Evolutionary conservation across 2,329 filamentous ascomycete species (phyloP).

Genomic region (Coniochaeta ligniaria): DNA sequence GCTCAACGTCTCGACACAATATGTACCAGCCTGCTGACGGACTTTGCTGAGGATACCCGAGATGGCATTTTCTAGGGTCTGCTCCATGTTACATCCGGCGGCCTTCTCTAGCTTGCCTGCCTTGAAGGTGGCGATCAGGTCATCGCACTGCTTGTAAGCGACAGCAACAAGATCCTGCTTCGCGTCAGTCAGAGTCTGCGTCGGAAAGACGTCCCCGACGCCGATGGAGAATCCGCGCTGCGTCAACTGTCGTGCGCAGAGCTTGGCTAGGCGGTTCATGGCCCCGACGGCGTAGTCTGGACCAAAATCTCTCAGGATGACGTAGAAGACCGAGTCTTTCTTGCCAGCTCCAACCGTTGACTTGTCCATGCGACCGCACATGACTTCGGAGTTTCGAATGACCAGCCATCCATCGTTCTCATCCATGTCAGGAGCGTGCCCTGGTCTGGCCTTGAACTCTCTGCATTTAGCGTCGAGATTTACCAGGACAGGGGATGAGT

Average conservation of each 20-base stretch:
- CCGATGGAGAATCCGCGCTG: constrained; percentile 95
- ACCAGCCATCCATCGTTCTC: constrained; percentile 87
- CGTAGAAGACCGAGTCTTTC: constrained; percentile 96
- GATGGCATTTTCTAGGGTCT: constrained; percentile 84
- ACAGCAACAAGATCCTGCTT: constrained; percentile 71
- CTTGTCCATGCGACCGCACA: constrained; percentile 98
- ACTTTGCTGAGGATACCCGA: constrained; percentile 90
- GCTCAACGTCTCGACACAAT: constrained; percentile 85
- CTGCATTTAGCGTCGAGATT: constrained; percentile 92
- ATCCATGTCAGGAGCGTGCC: constrained; percentile 62
- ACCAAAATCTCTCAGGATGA: constrained; percentile 91
- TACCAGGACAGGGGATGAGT: constrained; percentile 70
- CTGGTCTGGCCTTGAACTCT: constrained; percentile 61
- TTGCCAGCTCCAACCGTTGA: constrained; percentile 94
- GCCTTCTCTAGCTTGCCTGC: constrained; percentile 76
- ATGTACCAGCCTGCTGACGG: constrained; percentile 81
- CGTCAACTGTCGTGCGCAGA: constrained; percentile 81
- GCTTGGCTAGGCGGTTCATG: constrained; percentile 89
- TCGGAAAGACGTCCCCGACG: constrained; percentile 88
- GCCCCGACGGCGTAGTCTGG: constrained; percentile 79
- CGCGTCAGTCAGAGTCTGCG: constrained; percentile 57
- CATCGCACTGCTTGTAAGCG: constrained; percentile 75
- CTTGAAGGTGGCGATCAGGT: constrained; percentile 76
- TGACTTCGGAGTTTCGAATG: constrained; percentile 91
- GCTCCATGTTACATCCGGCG: constrained; percentile 82